Percentiles rank a stretch among this genome's conserved stretches.
Conservation (phyloP, 768 basidiomycete species). For the Rickenella mellea region DNA sequence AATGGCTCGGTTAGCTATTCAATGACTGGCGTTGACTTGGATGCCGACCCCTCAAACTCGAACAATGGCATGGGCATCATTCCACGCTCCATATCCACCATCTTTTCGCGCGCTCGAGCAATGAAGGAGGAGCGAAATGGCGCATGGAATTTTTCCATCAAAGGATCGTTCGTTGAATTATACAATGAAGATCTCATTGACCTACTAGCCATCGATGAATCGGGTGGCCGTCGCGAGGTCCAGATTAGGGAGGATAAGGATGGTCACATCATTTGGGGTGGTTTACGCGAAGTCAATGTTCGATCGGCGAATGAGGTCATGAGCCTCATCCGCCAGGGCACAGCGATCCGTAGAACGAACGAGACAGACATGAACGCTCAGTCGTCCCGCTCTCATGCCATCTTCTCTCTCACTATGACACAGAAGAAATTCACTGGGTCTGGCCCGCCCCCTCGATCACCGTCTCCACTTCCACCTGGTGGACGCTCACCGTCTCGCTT, state of each 20-base stretch:
- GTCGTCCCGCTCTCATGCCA: conserved; percentile 96
- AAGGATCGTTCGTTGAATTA: conserved; percentile 93
- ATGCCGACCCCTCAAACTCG: conserved; percentile 75
- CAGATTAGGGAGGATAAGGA: conserved; percentile 97
- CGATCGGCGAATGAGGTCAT: conserved; percentile 82
- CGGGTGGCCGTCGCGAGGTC: conserved; percentile 69
- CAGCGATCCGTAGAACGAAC: conserved; percentile 85
- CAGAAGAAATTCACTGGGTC: conserved; percentile 82
- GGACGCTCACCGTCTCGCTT: conserved; percentile 73
- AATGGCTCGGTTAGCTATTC: conserved; percentile 31
- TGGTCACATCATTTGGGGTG: conserved; percentile 95
- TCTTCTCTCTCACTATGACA: conserved; percentile 90
- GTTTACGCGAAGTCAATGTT: conserved; percentile 87
- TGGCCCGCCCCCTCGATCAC: conserved; percentile 59
- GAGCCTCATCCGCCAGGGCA: conserved; percentile 87
- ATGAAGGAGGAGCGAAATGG: conserved; percentile 66
- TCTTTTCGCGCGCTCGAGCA: conserved; percentile 72
- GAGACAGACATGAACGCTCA: conserved; percentile 99
- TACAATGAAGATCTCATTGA: conserved; percentile 99
- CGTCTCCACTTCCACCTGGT: conserved; percentile 65
- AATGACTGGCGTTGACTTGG: conserved; percentile 93
- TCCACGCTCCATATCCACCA: conserved; percentile 83
- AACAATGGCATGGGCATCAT: conserved; percentile 89
- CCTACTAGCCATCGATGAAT: conserved; percentile 70
- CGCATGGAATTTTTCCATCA: conserved; percentile 71